phyloP scores from a whole-genome alignment of 1,284 basidiomycete species.

The Tilletia caries region DNA sequence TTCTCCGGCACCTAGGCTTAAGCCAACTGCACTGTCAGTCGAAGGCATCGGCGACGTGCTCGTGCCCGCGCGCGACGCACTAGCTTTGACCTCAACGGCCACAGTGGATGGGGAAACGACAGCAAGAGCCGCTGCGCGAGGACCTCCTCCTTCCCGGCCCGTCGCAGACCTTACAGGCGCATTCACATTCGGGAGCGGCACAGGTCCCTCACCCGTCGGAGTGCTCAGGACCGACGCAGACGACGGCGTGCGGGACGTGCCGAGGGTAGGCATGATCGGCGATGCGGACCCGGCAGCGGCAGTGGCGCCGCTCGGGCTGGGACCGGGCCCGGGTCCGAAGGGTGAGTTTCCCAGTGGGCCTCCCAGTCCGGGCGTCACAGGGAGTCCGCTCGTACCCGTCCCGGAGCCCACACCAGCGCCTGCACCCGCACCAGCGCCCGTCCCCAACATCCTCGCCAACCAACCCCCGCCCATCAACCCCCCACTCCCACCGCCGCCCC shows the following conservation, averaged over 20 bases:
- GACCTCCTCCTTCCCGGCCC: neutral
- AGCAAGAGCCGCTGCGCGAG: slow-evolving; percentile 35
- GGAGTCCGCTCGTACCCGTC: neutral
- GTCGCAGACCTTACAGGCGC: neutral
- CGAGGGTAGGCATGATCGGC: neutral
- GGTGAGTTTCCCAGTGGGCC: too few species aligned
- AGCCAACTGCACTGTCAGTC: neutral
- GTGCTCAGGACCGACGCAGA: neutral
- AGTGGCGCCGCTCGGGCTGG: neutral
- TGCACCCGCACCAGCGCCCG: neutral
- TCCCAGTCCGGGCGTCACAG: too few species aligned
- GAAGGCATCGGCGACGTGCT: neutral
- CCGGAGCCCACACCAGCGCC: slow-evolving; percentile 15
- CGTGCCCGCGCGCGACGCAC: neutral
- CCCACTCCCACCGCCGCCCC: slow-evolving; percentile 12
- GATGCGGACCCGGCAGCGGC: neutral
- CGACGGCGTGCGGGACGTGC: neutral
- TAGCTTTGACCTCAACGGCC: slow-evolving; percentile 42
- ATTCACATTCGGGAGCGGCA: neutral
- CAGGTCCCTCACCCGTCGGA: neutral
- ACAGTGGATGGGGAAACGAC: slow-evolving; percentile 25
- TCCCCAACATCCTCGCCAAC: slow-evolving; percentile 37
- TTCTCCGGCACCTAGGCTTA: neutral
- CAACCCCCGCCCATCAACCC: slow-evolving; percentile 21
- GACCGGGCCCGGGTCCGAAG: neutral